Conservation (phyloP, 352 stramenopile species). For the Pythium coloratum region DNA sequence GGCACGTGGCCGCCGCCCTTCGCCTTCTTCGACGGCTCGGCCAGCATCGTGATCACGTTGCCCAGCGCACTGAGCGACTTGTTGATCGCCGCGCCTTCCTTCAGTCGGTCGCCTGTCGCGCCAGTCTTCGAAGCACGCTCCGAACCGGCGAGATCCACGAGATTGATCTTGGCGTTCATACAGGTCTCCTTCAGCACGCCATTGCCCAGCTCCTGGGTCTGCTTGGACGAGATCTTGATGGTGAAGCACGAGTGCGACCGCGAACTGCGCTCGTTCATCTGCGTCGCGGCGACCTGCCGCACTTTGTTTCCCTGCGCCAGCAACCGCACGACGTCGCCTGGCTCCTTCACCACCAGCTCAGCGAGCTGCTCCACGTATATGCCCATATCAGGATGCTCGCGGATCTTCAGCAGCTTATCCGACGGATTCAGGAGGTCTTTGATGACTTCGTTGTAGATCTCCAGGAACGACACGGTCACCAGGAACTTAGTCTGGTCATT, state of each 20-base stretch:
- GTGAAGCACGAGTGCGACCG: conserved; percentile 92
- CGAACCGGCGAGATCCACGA: conserved; percentile 91
- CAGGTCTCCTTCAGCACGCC: conserved; percentile 67
- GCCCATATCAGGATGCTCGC: conserved; percentile 91
- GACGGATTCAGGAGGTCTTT: conserved; percentile 93
- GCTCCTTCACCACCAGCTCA: conserved; percentile 81
- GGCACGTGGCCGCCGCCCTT: conserved; percentile 74
- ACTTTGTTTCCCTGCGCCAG: conserved; percentile 90
- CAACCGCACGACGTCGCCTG: conserved; percentile 72
- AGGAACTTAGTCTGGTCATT: conserved; percentile 71
- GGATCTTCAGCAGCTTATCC: conserved; percentile 91
- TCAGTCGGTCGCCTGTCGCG: conserved; percentile 83
- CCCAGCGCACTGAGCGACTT: conserved; percentile 90
- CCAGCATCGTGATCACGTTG: conserved; percentile 92
- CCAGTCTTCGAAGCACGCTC: conserved; percentile 89
- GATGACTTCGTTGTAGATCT: conserved; percentile 96
- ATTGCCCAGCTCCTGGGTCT: conserved; percentile 43
- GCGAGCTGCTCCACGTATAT: conserved; percentile 93
- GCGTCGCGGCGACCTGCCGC: conserved; percentile 85
- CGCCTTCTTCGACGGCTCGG: conserved; percentile 35
- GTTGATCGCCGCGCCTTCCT: conserved; percentile 93
- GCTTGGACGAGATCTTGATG: conserved; percentile 89
- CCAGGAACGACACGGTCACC: conserved; percentile 92
- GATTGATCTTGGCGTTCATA: conserved; percentile 90
- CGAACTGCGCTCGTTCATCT: conserved; percentile 92